phyloP scores from a whole-genome alignment of 129 eudicot genomes.

The Escallonia herrerae region DNA sequence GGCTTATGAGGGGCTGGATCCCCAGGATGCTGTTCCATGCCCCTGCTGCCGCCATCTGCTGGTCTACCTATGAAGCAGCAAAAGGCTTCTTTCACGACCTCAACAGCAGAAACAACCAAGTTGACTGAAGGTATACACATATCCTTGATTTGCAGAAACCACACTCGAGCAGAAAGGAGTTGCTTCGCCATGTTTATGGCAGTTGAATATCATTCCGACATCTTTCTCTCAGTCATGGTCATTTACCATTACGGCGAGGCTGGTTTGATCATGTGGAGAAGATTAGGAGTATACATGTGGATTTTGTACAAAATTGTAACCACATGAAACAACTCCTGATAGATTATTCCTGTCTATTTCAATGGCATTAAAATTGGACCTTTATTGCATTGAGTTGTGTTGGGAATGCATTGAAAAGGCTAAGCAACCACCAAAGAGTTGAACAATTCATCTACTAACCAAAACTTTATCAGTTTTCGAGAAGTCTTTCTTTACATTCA shows the following conservation, averaged over 20 bases:
- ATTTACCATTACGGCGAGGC: neutral
- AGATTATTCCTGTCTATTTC: too few species aligned
- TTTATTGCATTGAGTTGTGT: too few species aligned
- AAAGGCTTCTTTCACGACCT: conserved; percentile 34
- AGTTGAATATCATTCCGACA: neutral
- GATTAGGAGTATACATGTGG: neutral
- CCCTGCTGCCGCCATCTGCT: conserved; percentile 53
- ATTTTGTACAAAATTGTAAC: neutral
- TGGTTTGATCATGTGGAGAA: neutral
- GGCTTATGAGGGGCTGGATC: conserved; percentile 44
- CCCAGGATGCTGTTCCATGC: conserved; percentile 51
- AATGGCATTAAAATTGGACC: too few species aligned
- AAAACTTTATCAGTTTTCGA: too few species aligned
- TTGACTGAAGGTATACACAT: neutral
- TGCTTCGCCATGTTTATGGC: neutral
- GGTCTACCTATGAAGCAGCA: conserved; percentile 50
- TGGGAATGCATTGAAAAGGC: too few species aligned
- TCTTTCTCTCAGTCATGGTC: neutral
- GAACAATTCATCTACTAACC: too few species aligned
- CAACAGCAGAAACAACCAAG: conserved; percentile 16
- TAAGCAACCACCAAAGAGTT: too few species aligned
- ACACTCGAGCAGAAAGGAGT: too few species aligned
- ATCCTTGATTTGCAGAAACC: too few species aligned
- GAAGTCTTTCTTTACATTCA: too few species aligned
- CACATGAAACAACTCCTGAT: neutral